These are phyloP conservation scores for Spongiforma sp. DNA, from an alignment of 1,284 basidiomycete genomes.

Conservation along the genomic window DNA sequence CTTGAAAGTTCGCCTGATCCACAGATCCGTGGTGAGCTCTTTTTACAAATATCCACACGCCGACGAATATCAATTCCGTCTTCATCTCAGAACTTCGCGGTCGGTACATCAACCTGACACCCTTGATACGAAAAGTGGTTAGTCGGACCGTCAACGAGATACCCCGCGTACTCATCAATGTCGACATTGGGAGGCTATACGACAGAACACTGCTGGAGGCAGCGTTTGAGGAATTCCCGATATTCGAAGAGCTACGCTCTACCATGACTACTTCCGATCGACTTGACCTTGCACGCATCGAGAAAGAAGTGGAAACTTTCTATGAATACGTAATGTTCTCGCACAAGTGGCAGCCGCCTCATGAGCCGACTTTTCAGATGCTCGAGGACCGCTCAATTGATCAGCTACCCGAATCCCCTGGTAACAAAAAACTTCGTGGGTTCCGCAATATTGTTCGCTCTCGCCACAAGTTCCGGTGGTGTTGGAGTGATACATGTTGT, in stretches of 20 bases:
- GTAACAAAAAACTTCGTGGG: not conserved
- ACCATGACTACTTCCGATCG: not conserved
- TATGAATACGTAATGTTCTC: not conserved
- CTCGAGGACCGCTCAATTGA: not conserved
- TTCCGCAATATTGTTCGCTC: not conserved
- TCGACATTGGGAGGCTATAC: no score
- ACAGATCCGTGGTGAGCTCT: not conserved
- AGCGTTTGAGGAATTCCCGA: not conserved
- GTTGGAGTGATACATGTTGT: not conserved
- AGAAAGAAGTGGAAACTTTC: not conserved
- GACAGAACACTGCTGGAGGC: no score
- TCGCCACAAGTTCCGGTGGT: not conserved
- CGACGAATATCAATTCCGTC: not conserved
- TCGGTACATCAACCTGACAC: not conserved
- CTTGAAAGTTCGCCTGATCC: not conserved
- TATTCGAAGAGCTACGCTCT: not conserved
- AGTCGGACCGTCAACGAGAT: no score
- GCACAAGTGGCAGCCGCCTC: not conserved
- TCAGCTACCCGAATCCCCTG: not conserved
- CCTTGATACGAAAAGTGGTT: not conserved
- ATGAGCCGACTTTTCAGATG: not conserved
- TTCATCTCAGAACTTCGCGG: not conserved
- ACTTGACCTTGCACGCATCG: not conserved
- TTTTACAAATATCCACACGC: no score
- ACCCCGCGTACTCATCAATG: no score